These are phyloP conservation scores for Kodamaea kaohsiungensis DNA, from an alignment of 805 yeast species.

Conservation along the genomic window DNA sequence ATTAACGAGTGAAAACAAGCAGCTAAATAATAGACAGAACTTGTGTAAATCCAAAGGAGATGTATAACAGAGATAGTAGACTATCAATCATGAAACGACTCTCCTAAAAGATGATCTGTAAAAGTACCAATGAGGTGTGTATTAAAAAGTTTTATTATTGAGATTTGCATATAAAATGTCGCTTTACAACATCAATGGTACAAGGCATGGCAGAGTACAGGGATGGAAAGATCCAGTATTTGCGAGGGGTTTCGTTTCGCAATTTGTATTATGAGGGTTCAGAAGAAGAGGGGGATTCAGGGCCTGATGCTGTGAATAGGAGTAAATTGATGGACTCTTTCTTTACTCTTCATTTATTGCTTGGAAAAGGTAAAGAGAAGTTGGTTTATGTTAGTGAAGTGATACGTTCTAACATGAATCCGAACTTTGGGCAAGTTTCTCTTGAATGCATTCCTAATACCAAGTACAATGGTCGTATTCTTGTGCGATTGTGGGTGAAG, in stretches of 20 bases:
- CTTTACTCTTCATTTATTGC: constrained; percentile 24
- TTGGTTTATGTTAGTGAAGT: constrained; percentile 36
- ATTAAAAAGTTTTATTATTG: not conserved
- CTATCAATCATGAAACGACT: not conserved
- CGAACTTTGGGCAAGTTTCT: constrained; percentile 28
- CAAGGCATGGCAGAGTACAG: constrained; percentile 5
- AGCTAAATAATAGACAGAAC: not conserved
- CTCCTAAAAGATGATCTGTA: not conserved
- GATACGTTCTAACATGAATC: constrained; percentile 21
- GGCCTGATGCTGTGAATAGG: constrained; percentile 7
- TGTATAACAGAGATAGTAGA: not conserved
- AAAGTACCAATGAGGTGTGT: not conserved
- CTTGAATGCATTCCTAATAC: constrained; percentile 21
- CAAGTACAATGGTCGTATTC: constrained; percentile 5
- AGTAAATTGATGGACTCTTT: constrained; percentile 21
- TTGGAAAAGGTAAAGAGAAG: constrained; percentile 11
- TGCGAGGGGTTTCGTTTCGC: constrained; percentile 18
- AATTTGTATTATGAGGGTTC: constrained; percentile 13
- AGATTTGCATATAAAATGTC: constrained; percentile 1
- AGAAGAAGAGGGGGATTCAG: not conserved
- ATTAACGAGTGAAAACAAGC: not conserved
- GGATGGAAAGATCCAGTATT: constrained; percentile 15
- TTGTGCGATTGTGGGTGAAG: constrained; percentile 6
- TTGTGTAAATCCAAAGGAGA: not conserved
- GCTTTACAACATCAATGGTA: constrained; percentile 2